Evolutionary conservation across 257 asterid species (phyloP), one percentile per base, ranked within the genome.

Genomic region (Jaltomata sinuosa): DNA sequence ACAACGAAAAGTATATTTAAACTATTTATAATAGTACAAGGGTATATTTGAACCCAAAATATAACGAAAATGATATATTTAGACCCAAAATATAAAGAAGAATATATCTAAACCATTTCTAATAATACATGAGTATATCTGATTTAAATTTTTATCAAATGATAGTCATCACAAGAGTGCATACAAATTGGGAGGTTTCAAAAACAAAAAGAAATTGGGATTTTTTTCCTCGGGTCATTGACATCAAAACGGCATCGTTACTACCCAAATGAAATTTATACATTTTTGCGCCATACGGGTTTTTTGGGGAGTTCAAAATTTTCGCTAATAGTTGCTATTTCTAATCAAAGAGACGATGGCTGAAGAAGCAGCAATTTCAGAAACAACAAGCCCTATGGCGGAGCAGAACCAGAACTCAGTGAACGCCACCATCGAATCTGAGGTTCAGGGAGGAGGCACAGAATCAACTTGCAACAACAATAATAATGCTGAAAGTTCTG

Each of bases 401-500:
- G 88, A 85, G 38, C 89, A 67, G 54, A 91, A 84, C 86, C 92
- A 87, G 81, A 90, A 92, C 79, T 92, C 99, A 2, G 94, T 89
- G 4, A 93, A 93, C 76, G 97, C 94, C 2, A 87, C 89, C 3
- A 89, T 91, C 64, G 90, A 88, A 82, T 85, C 94, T 27, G 85
- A 69, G 81, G 86, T 78, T 61, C 92, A 85, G 38, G 83, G 87
- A 38, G 83, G 87, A 4, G 93, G 90, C 21, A 74, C 89, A 57
- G 97, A 90, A 83, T 92, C 98, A 79, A 89, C 93, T 49, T 90
- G 96, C 92, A 88, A 91, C 90, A 88, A 87, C 49, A 47, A 19
- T 85, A 71, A 40, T 83, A 85, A 84, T 68, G 90, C 84, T 3
- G 94, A 90, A 82, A 89, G 88, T 88, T 87, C 95, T 38, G 84